Evolutionary conservation across 192 early-diverging fungal species (phyloP), one percentile per base, ranked within the genome.

Genomic region (Kickxella alabastrina): DNA sequence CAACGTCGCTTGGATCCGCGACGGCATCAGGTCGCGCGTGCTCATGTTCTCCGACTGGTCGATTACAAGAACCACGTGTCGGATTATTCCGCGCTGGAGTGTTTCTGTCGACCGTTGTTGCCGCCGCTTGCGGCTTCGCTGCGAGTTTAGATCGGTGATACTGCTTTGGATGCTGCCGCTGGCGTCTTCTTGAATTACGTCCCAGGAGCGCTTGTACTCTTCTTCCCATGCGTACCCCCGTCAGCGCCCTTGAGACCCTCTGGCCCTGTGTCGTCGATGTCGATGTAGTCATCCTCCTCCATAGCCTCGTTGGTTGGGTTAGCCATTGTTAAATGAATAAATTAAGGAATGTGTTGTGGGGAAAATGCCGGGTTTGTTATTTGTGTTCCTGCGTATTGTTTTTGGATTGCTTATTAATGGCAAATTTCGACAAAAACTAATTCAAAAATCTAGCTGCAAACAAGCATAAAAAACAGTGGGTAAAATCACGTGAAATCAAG

Each of bases 201-300:
- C 95, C 95, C 95, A 98, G 52, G 84, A 87, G 14, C 93, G 84
- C 67, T 95, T 94, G 81, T 96, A 98, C 54, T 93, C 92, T 60
- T 87, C 89, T 68, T 96, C 92, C 95, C 95, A 98, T 29, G 88
- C 67, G 57, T 95, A 93, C 9, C 89, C 41, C 70, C 70, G 19
- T 66, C 63, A 0, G 70, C 70, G 1, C 70, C 70, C 48, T 74
- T 74, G 31, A 74, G 52, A 0, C 63, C 70, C 31, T 66, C 63
- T 0, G 70, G 59, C 2, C 55, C 70, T 0, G 70, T 66, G 36
- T 74, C 70, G 47, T 74, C 70, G 21, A 74, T 74, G 43, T 74
- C 70, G 23, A 74, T 67, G 38, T 66, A 66, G 41, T 65, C 70
- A 23, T 74, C 70, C 13, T 72, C 69, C 13, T 67, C 59, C 10